These are phyloP conservation scores for Rhytidiadelphus loreus DNA, from an alignment of 225 moss, liverwort and hornwort species.

Conservation along the genomic window DNA sequence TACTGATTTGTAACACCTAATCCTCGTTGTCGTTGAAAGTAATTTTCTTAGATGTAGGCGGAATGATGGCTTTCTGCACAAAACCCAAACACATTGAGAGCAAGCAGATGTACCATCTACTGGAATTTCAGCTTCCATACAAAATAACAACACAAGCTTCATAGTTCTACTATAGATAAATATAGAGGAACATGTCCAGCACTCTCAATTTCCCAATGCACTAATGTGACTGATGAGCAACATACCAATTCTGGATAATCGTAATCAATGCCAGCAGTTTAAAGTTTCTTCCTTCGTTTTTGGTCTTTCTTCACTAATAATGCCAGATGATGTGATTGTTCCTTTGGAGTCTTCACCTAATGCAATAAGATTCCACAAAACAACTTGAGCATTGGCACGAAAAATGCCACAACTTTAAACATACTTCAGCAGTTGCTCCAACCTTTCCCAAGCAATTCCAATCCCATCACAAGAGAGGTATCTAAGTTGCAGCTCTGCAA, in stretches of 20 bases:
- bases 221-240: neutral
- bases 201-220: neutral
- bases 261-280: conserved; percentile 63
- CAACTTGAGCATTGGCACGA: no score
- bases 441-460: no score
- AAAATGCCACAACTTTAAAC: no score
- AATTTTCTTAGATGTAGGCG: neutral
- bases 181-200: neutral
- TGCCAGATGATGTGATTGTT: neutral
- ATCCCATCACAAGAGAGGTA: no score
- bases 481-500: no score
- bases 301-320: conserved; percentile 49
- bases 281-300: conserved; percentile 40
- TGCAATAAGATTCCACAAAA: no score
- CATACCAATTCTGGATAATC: conserved; percentile 70
- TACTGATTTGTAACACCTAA: no score
- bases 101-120: neutral
- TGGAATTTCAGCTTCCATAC: neutral
- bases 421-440: no score
- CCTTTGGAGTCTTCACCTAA: no score
- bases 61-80: conserved; percentile 26
- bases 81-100: neutral
- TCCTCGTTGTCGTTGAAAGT: no score
- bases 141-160: neutral
- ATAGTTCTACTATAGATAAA: neutral